Conservation (phyloP, 495 filamentous ascomycete genomes). For the Choiromyces venosus region DNA sequence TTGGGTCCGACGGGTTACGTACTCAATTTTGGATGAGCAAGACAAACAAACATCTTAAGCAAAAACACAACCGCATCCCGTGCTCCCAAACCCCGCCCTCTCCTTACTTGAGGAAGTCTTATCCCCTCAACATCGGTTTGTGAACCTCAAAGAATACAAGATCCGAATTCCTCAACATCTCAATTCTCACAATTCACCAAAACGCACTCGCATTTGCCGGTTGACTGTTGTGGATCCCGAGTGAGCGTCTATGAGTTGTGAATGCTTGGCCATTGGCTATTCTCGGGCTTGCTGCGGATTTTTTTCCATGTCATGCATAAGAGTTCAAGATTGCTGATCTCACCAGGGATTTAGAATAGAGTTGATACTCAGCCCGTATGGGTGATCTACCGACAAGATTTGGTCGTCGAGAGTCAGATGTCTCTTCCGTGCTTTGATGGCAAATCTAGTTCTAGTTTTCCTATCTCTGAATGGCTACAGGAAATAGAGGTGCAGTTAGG, state of each 20-base stretch:
- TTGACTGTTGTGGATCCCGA: background rate
- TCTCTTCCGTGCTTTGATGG: background rate
- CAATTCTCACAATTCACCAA: background rate
- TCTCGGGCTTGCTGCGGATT: too few relatives aligned
- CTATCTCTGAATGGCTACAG: background rate
- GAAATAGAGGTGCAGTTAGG: background rate
- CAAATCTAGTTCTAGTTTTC: background rate
- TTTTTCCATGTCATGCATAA: too few relatives aligned
- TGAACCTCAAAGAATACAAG: background rate
- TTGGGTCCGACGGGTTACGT: too few relatives aligned
- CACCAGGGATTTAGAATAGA: background rate
- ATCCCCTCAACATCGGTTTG: background rate
- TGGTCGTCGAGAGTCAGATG: background rate
- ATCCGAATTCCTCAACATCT: background rate
- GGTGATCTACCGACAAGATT: background rate
- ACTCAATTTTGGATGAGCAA: background rate
- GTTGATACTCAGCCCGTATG: background rate
- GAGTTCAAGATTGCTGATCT: background rate
- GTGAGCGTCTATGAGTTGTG: background rate
- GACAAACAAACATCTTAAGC: background rate
- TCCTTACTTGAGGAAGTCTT: background rate
- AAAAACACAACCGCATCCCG: background rate
- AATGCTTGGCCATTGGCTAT: background rate
- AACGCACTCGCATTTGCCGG: background rate
- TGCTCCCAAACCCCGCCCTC: background rate